Percentiles rank a stretch among this genome's conserved stretches.
These are phyloP conservation scores for Chimonanthus salicifolius DNA, from an alignment of 164 flowering plant genomes.

Conservation along the genomic window DNA sequence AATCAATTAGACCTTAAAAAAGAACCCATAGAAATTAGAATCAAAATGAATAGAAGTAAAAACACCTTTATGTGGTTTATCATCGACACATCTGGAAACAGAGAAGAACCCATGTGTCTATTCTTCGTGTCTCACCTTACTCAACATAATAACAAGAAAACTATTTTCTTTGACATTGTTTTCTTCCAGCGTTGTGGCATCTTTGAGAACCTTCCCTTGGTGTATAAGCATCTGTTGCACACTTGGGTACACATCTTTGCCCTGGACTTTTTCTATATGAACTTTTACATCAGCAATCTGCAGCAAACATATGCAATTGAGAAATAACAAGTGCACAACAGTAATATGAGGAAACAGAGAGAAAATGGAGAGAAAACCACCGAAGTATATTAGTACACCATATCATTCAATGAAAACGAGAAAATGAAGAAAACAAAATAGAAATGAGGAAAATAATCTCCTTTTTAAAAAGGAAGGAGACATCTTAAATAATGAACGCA, in stretches of 20 bases:
- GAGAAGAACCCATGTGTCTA: not conserved
- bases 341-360: not conserved
- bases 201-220: constrained; percentile 81
- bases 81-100: not conserved
- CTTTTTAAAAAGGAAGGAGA: too few species aligned
- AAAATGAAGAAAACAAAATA: too few species aligned
- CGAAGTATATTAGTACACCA: not conserved
- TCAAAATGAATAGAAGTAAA: not conserved
- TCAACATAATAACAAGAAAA: constrained; percentile 66
- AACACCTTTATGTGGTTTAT: not conserved
- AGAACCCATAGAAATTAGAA: not conserved
- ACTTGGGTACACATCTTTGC: constrained; percentile 59
- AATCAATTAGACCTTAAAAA: not conserved
- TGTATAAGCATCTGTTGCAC: constrained; percentile 68
- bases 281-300: constrained; percentile 71
- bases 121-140: constrained; percentile 38
- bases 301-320: constrained; percentile 5
- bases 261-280: constrained; percentile 52
- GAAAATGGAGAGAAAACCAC: not conserved
- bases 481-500: too few species aligned
- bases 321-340: not conserved
- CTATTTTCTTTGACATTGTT: constrained; percentile 61
- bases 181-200: constrained; percentile 53
- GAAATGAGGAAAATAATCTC: too few species aligned
- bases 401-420: not conserved